These are phyloP conservation scores for Backusella circina DNA, from an alignment of 192 early-diverging fungal species.

Conservation along the genomic window DNA sequence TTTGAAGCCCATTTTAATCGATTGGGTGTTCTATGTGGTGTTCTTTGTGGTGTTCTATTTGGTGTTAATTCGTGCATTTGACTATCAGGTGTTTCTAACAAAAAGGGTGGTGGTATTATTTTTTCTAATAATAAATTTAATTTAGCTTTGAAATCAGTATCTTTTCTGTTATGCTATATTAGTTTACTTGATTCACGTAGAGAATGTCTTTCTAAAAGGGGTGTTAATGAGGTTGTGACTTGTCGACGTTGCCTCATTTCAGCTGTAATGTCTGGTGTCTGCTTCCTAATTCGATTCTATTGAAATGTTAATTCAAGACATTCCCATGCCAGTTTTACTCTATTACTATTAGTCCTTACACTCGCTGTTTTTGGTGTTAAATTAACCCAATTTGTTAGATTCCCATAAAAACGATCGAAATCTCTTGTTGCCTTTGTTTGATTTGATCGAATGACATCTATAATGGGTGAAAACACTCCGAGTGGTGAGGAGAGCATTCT, in stretches of 20 bases:
- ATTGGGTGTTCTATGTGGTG: background rate
- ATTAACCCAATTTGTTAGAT: background rate
- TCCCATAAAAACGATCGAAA: constrained; percentile 9
- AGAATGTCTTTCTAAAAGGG: constrained; percentile 9
- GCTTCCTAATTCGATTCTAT: background rate
- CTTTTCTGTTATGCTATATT: too few relatives aligned
- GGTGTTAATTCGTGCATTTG: background rate
- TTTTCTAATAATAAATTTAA: background rate
- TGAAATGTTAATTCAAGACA: background rate
- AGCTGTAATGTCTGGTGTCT: background rate
- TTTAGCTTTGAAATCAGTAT: too few relatives aligned
- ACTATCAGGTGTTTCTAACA: background rate
- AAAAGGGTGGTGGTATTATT: background rate
- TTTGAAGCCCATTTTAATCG: background rate
- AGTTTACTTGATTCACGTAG: background rate
- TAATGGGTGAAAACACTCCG: background rate
- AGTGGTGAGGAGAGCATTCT: background rate
- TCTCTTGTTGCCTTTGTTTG: constrained; percentile 8
- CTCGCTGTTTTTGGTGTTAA: background rate
- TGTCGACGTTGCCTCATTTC: background rate
- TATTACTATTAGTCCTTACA: background rate
- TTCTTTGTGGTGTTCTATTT: background rate
- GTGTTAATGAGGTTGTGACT: constrained; percentile 2
- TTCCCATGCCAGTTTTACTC: background rate
- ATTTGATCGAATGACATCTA: background rate